These are phyloP conservation scores for Cadophora luteo-olivacea DNA, from an alignment of 2,329 filamentous ascomycete species.

Conservation along the genomic window DNA sequence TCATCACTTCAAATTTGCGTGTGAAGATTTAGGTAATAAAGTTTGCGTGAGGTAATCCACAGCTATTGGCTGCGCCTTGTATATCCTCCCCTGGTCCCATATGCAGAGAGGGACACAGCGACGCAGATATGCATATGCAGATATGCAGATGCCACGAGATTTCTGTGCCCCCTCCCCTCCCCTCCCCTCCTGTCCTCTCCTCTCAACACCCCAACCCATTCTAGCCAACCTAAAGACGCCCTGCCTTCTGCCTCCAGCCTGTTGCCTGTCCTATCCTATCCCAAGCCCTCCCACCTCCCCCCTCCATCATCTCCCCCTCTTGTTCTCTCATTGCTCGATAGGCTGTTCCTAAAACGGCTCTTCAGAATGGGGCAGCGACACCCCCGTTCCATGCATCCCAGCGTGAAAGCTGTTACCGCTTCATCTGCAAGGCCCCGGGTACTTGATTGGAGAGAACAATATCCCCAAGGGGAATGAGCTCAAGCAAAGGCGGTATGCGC, in stretches of 20 bases:
- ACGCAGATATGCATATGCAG: background rate
- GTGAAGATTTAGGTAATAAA: conserved; percentile 37
- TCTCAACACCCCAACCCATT: background rate
- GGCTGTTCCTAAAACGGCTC: conserved; percentile 11
- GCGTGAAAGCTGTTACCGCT: conserved; percentile 30
- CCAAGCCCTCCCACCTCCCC: background rate
- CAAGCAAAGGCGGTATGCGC: conserved; percentile 33
- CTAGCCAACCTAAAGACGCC: too few relatives aligned
- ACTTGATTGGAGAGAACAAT: conserved; percentile 36
- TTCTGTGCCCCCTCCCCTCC: conserved; percentile 6
- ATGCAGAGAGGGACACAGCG: too few relatives aligned
- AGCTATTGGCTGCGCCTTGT: conserved; percentile 23
- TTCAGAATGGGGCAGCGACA: conserved; percentile 16
- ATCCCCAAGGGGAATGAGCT: conserved; percentile 27
- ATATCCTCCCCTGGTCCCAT: background rate
- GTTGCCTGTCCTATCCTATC: background rate
- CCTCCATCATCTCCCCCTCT: background rate
- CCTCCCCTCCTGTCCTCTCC: background rate
- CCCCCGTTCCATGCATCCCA: conserved; percentile 11
- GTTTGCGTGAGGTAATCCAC: conserved; percentile 22
- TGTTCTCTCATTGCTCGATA: background rate
- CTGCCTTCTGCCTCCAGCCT: too few relatives aligned
- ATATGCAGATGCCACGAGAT: too few relatives aligned
- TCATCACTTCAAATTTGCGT: conserved; percentile 33
- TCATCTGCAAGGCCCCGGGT: conserved; percentile 11